A percentile compares a stretch with the other conserved stretches of the same genome.
These are phyloP conservation scores for Corynascus novoguineensis DNA, from an alignment of 495 filamentous ascomycete species.

Conservation along the genomic window DNA sequence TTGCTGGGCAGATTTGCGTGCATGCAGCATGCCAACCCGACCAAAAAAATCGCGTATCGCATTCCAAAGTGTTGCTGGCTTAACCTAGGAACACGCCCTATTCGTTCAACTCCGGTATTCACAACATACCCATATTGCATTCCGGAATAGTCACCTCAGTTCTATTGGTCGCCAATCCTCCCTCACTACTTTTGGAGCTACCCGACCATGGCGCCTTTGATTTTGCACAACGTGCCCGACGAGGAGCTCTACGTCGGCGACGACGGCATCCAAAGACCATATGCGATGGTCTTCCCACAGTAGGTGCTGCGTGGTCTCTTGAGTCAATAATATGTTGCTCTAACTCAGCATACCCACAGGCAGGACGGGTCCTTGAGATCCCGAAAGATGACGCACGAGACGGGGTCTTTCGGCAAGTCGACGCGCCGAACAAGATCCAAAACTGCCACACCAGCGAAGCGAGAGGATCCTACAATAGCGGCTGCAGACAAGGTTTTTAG, in stretches of 20 bases:
- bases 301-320: conserved; percentile 26
- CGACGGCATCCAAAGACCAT: conserved; percentile 51
- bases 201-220: conserved; percentile 48
- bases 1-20: conserved; percentile 12
- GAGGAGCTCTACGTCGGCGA: conserved; percentile 54
- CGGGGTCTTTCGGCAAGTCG: conserved; percentile 53
- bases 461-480: conserved; percentile 51
- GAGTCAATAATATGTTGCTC: neutral
- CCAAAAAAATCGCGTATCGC: conserved; percentile 27
- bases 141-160: neutral
- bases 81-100: neutral
- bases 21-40: neutral
- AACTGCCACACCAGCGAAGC: conserved; percentile 46
- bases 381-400: conserved; percentile 42
- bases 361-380: conserved; percentile 36
- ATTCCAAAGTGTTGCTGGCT: neutral
- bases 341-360: conserved; percentile 20
- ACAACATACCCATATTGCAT: neutral
- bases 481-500: conserved; percentile 48
- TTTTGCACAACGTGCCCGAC: conserved; percentile 55
- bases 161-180: conserved; percentile 3
- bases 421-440: conserved; percentile 48
- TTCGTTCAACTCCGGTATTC: neutral
- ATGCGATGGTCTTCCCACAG: conserved; percentile 52
- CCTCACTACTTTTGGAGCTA: neutral